Evolutionary conservation across 345 rosid genomes (phyloP), one percentile per base, ranked within the genome.

Genomic region (Chamaenerion angustifolium): DNA sequence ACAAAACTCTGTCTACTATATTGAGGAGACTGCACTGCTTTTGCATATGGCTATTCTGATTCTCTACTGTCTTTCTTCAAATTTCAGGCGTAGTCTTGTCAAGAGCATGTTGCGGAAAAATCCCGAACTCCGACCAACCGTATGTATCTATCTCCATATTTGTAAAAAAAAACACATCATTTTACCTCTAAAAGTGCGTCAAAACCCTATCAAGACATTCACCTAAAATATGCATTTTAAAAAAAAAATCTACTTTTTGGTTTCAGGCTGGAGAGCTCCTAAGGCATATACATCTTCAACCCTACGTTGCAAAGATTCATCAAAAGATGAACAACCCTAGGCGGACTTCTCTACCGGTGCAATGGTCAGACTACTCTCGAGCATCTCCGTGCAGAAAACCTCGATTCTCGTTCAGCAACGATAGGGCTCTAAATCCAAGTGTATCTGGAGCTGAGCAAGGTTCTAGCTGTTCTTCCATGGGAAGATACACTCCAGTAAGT

Each of bases 71-170:
- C 37, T 31, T 31, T 61, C 41, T 31, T 61, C 41, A 65, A 60
- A 54, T 69, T 66, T 58, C 81, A 93, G 99, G 61, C 99, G 99
- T 40, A 66, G 88, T 70, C 94, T 93, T 46, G 84, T 93, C 46
- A 93, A 80, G 69, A 93, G 83, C 79, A 88, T 88, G 99, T 83
- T 93, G 72, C 80, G 99, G 71, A 93, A 93, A 71, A 88, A 88
- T 66, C 96, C 99, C 23, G 95, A 93, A 70, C 85, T 93, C 46
- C 67, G 99, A 72, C 95, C 99, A 68, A 79, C 79, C 56, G 98
- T 92, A 87, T 16, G 95, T 76, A 50, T 48, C 56, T 52, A 53
- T 70, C 48, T 48, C 55, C 16, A 49, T 31, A 12, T 19, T 31
- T 40, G 16, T 50, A 31, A 31, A 7, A 31, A 31, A 31, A 5